phyloP scores from a whole-genome alignment of 2,329 filamentous ascomycete genomes.

The Dactylellina sp. region DNA sequence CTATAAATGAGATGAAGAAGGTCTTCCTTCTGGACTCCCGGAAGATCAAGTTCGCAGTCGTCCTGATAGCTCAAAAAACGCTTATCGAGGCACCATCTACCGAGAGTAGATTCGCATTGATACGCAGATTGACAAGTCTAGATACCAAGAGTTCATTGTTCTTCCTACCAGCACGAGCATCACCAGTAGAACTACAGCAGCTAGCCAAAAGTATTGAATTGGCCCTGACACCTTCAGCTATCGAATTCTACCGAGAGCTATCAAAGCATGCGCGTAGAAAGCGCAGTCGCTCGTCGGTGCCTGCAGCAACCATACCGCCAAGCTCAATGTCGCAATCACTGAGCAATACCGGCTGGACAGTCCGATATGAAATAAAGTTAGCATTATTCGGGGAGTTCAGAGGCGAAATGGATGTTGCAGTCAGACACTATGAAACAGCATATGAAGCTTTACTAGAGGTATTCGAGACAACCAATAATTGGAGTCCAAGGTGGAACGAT shows the following conservation, averaged over 20 bases:
- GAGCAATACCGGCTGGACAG: constrained; percentile 88
- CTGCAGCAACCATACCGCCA: constrained; percentile 83
- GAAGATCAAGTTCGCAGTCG: constrained; percentile 78
- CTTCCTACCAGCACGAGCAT: constrained; percentile 80
- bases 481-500: constrained; percentile 91
- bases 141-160: constrained; percentile 85
- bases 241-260: constrained; percentile 93
- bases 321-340: constrained; percentile 88
- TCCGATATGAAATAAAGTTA: constrained; percentile 93
- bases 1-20: constrained; percentile 81
- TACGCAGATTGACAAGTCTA: constrained; percentile 81
- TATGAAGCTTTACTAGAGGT: constrained; percentile 89
- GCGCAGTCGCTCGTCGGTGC: constrained; percentile 80
- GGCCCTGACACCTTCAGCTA: constrained; percentile 77
- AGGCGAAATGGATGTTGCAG: constrained; percentile 88
- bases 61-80: constrained; percentile 79
- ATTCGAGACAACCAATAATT: constrained; percentile 87
- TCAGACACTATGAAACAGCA: constrained; percentile 86
- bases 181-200: constrained; percentile 76
- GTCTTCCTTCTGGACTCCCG: constrained; percentile 68
- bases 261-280: constrained; percentile 93
- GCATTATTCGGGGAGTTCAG: constrained; percentile 91
- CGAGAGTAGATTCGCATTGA: constrained; percentile 81
- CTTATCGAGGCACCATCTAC: constrained; percentile 70
- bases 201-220: constrained; percentile 80